Evolutionary conservation across 2,329 filamentous ascomycete species (phyloP), one percentile per base, ranked within the genome.

Genomic region (Huntiella bhutanensis): DNA sequence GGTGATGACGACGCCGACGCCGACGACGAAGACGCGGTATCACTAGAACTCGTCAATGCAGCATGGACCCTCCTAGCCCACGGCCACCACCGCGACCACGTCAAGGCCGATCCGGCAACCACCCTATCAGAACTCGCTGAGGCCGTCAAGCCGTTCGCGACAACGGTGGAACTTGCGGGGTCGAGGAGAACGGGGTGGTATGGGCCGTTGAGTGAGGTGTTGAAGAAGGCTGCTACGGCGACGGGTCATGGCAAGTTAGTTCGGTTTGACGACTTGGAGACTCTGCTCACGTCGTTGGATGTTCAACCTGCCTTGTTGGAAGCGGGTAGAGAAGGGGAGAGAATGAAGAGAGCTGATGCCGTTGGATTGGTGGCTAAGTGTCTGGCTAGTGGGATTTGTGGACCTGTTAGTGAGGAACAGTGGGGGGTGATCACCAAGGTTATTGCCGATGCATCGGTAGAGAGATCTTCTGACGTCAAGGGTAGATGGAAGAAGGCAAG

Each of bases 1-100:
- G 73, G 73, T 40, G 74, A 80, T 51, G 68, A 68, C 47, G 80
- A 85, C 13, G 63, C 82, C 16, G 78, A 81, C 55, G 67, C 66
- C 6, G 66, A 67, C 49, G 65, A 68, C 33, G 61, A 68, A 4
- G 11, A 33, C 2, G 36, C 38, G 2, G 32, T 28, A 13, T 12
- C 33, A 3, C 16, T 12, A 5, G 35, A 43, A 28, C 16, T 34
- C 10, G 39, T 38, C 13, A 8, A 28, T 34, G 37, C 41, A 8
- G 34, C 34, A 51, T 33, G 64, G 0, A 68, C 73, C 53, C 69
- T 67, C 0, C 55, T 70, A 1, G 63, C 67, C 8, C 63, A 63
- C 10, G 68, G 69, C 2, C 75, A 74, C 50, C 67, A 61, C 51
- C 63, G 63, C 1, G 54, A 56, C 1, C 57, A 54, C 41, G 61